Evolutionary conservation across 768 basidiomycete species (phyloP), one percentile per base, ranked within the genome.

Genomic region (Clavaria fumosa): DNA sequence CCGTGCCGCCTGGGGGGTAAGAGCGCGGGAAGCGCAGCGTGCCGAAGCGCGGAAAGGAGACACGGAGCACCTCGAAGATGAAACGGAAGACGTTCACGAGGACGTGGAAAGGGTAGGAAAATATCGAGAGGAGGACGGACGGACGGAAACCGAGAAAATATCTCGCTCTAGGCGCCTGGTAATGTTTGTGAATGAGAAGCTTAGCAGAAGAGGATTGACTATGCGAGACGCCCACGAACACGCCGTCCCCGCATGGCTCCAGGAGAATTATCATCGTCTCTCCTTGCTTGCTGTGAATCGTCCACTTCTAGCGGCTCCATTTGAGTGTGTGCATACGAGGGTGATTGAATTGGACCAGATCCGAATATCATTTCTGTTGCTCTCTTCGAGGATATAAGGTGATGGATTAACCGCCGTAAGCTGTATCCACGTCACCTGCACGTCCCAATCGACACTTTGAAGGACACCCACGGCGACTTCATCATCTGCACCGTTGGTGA

Each of bases 371-470:
- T 51, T 41, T 78, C 71, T 9, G 70, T 69, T 12, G 76, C 76
- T 43, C 65, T 62, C 70, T 78, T 17, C 17, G 27, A 31, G 4
- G 23, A 15, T 28, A 9, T 23, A 31, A 23, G 24, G 15, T 23
- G 27, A n/a, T 35, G 40, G 26, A 32, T 43, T 19, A 23, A n/a
- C 12, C 15, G 11, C 11, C 6, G 27, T 11, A 15, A 32, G 23
- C 15, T 11, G 4, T n/a, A 7, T 5, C 24, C 4, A 23, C 45
- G 65, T 45, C 38, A 76, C 78, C 64, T 76, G 64, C 22, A 84
- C 69, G 57, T 81, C 72, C 78, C 78, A 84, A 34, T 65, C 66
- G 6, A 78, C 75, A 40, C 67, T 73, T 26, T 63, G 54, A 11
- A 84, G 59, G 1, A 84, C 65, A 23, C 58, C 54, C n/a, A 72